Evolutionary conservation across 176 grass and related monocot genomes (phyloP), one percentile per base, ranked within the genome.

Genomic region (Hyparrhenia diplandra): DNA sequence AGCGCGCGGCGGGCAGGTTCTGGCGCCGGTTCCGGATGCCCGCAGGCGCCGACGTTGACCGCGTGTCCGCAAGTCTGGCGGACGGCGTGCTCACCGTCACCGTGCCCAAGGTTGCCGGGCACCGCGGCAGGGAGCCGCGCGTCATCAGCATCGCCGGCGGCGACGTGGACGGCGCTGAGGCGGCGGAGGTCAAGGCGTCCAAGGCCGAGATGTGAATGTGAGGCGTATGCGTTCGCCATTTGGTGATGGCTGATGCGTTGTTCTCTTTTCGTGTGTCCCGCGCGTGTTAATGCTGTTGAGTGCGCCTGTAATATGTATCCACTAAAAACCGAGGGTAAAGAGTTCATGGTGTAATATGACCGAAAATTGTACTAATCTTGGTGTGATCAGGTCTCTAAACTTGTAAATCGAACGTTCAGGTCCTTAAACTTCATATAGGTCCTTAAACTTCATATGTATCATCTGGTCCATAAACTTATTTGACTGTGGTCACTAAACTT

Each of bases 1-100:
- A 93, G 78, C 77, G 85, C 68, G 76, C 72, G 0, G 60, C 81
- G 1, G 91, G 87, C 3, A 24, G 74, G 82, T 91, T 91, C 77
- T 85, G 85, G 82, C 70, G 85, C 6, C 82, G 82, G 30, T 88
- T 91, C 77, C 34, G 77, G 35, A 87, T 91, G 51, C 85, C 82
- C 23, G 29, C 58, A 13, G 62, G 55, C 47, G 66, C 81, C 0
- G 85, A 91, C 66, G 42, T 88, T 1, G 82, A 46, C 1, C 49
- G 28, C 37, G 68, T 91, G 10, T 1, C 67, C 0, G 85, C 77
- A 2, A 54, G 42, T 18, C 23, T 91, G 1, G 67, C 88, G 24
- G 4, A 77, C 31, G 82, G 89, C 7, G 82, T 88, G 66, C 85
- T 91, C 36, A 81, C 46, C 10, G 73, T 91, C 59, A 79, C 82